phyloP scores from a whole-genome alignment of 352 stramenopile species.

The Phytophthora constricta region DNA sequence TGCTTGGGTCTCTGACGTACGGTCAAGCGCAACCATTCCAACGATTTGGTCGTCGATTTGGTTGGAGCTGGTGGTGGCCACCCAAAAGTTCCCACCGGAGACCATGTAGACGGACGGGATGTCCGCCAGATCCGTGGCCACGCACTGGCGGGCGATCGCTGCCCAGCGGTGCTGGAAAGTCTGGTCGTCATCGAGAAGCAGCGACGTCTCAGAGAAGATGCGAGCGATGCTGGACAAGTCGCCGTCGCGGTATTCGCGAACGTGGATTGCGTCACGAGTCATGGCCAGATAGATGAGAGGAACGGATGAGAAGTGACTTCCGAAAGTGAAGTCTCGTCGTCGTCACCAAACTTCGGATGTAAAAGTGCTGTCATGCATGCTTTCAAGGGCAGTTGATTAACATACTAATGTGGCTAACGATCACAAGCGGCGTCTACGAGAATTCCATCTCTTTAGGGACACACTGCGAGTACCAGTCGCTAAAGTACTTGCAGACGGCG shows the following conservation, averaged over 20 bases:
- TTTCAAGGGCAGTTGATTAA: background rate
- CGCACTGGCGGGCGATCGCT: background rate
- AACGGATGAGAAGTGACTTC: conserved; percentile 5
- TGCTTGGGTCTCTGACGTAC: background rate
- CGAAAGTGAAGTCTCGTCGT: background rate
- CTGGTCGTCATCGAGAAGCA: conserved; percentile 18
- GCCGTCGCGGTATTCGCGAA: conserved; percentile 11
- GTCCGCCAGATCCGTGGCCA: conserved; percentile 12
- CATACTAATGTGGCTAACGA: background rate
- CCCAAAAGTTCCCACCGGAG: conserved; percentile 32
- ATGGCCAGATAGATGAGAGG: background rate
- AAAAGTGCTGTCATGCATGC: conserved; percentile 1
- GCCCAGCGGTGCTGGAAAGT: conserved; percentile 10
- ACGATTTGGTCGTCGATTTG: conserved; percentile 8
- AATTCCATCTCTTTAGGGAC: conserved; percentile 42
- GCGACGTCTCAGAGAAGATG: conserved; percentile 11
- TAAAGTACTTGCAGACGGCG: conserved; percentile 44
- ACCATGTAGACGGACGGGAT: conserved; percentile 17
- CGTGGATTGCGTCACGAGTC: background rate
- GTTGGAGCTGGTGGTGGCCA: conserved; percentile 1
- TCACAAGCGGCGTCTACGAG: conserved; percentile 15
- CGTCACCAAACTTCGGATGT: too few species aligned
- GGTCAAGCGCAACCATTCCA: conserved; percentile 15
- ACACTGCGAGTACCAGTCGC: conserved; percentile 60
- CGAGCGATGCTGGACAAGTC: conserved; percentile 12